Evolutionary conservation across 1,284 basidiomycete genomes (phyloP).

Genomic region (Trametes polyzona): DNA sequence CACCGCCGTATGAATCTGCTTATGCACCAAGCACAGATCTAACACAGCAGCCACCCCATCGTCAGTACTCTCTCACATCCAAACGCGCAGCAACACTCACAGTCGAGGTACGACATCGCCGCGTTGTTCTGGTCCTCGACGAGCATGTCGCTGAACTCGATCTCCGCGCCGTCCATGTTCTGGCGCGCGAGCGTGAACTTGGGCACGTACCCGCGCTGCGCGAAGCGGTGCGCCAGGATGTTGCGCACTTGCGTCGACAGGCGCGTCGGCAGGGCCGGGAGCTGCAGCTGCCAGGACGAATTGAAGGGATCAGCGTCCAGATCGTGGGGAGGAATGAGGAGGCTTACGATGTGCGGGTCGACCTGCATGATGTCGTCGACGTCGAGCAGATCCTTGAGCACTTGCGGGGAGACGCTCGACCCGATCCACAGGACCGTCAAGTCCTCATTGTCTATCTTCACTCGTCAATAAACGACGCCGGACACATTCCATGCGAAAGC

Average conservation of each 20-base stretch:
- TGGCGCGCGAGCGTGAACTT: conserved; percentile 88
- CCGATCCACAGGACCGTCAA: conserved; percentile 93
- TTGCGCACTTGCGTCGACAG: conserved; percentile 88
- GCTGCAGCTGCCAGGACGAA: conserved; percentile 51
- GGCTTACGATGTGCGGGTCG: conserved; percentile 73
- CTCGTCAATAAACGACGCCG: not conserved
- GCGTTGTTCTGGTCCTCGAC: conserved; percentile 98
- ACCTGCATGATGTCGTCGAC: conserved; percentile 79
- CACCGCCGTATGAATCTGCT: conserved; percentile 66
- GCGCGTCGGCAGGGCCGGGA: conserved; percentile 78
- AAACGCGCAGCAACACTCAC: conserved; percentile 44
- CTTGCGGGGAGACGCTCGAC: conserved; percentile 76
- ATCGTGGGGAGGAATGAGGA: not conserved
- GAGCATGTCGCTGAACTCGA: conserved; percentile 97
- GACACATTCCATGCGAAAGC: conserved; percentile 20
- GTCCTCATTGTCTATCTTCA: conserved; percentile 85
- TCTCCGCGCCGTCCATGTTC: conserved; percentile 91
- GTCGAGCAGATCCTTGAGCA: conserved; percentile 87
- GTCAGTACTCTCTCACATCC: not conserved
- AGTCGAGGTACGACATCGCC: conserved; percentile 86
- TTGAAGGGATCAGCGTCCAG: not conserved
- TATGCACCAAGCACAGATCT: conserved; percentile 61
- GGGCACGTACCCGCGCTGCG: conserved; percentile 61
- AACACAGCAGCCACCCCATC: not conserved
- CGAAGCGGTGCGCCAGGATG: conserved; percentile 74